Evolutionary conservation across 192 early-diverging fungal species (phyloP).

Genomic region (Entrophospora sp.): DNA sequence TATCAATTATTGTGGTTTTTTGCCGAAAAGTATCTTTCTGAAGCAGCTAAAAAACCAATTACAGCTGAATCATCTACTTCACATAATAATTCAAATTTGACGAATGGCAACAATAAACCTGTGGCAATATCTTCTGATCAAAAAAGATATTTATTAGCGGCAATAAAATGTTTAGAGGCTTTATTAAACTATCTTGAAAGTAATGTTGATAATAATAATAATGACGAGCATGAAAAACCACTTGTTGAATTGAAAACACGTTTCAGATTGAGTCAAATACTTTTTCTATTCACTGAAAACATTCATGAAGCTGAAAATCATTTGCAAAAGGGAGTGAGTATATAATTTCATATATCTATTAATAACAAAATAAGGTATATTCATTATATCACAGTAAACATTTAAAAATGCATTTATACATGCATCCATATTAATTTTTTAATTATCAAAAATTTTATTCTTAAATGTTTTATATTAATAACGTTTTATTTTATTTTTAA

Average conservation of each 20-base stretch:
- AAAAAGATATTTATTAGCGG: constrained; percentile 21
- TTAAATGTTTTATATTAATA: neutral
- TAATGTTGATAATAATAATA: constrained; percentile 22
- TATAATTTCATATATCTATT: no score
- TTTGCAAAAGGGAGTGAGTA: neutral
- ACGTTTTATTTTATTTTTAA: neutral
- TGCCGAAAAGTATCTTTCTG: neutral
- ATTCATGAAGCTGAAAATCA: neutral
- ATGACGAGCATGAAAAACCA: constrained; percentile 16
- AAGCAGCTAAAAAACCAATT: neutral
- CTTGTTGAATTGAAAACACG: constrained; percentile 21
- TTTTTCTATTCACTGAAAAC: constrained; percentile 32
- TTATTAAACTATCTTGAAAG: no score
- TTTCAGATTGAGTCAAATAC: constrained; percentile 26
- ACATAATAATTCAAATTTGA: no score
- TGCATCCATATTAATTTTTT: no score
- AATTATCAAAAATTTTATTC: no score
- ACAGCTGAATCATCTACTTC: neutral
- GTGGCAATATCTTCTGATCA: constrained; percentile 17
- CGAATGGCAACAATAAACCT: no score
- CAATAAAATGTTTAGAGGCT: constrained; percentile 29
- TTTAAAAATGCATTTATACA: no score
- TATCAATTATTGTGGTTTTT: neutral
- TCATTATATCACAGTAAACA: no score
- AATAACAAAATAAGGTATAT: no score